A percentile compares a stretch with the other conserved stretches of the same genome.
These are phyloP conservation scores for Neopestalotiopsis clavispora DNA, from an alignment of 2,329 filamentous ascomycete genomes.

Conservation along the genomic window DNA sequence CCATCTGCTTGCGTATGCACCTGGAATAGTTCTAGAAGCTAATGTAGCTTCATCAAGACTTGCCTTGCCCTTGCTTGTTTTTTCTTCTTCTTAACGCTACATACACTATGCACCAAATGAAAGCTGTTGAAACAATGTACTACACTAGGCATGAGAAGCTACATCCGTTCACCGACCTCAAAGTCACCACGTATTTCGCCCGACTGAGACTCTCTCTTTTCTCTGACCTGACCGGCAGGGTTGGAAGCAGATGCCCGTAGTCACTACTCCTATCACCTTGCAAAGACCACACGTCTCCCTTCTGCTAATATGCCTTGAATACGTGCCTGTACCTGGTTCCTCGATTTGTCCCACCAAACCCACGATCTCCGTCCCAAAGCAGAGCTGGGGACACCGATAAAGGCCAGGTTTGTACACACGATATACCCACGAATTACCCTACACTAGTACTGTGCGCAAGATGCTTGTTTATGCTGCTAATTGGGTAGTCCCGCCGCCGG, in stretches of 20 bases:
- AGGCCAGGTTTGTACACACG: not conserved
- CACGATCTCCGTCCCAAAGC: not conserved
- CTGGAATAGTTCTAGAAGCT: conserved; percentile 8
- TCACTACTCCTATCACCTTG: too few relatives aligned
- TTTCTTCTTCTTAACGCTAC: too few relatives aligned
- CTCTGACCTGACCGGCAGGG: too few relatives aligned
- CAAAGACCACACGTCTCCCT: not conserved
- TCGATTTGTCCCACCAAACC: not conserved
- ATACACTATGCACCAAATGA: too few relatives aligned
- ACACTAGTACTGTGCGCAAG: not conserved
- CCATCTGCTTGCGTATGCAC: not conserved
- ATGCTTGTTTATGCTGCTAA: not conserved
- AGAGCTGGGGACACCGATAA: not conserved
- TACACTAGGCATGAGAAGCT: too few relatives aligned
- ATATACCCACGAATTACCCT: not conserved
- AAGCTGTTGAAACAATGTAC: too few relatives aligned
- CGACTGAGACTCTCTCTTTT: too few relatives aligned
- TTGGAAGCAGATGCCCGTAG: too few relatives aligned
- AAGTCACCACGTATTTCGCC: too few relatives aligned
- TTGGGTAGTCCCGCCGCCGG: conserved; percentile 1
- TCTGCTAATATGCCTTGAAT: not conserved
- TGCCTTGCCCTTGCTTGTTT: not conserved
- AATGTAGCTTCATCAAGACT: not conserved
- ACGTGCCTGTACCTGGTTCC: not conserved
- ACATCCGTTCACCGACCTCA: too few relatives aligned